Conservation (phyloP, 805 yeast species). For the Ogataea minuta region DNA sequence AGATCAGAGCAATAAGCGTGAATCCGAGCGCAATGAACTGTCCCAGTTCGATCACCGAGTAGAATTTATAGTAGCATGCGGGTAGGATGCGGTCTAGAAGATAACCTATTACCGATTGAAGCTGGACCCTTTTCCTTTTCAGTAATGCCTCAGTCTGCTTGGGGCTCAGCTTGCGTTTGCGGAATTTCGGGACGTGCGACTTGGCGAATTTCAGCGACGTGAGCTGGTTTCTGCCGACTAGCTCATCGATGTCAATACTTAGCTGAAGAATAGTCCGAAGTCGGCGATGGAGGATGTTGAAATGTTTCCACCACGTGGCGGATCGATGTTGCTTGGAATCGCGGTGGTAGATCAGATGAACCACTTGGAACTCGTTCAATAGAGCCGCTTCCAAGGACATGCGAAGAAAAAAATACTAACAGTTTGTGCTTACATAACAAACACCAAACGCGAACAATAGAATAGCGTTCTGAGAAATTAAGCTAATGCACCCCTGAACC, state of each 20-base stretch:
- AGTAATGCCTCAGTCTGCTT: slow-evolving; percentile 6
- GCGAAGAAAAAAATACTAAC: background rate
- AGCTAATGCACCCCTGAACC: slow-evolving; percentile 6
- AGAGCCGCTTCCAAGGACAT: slow-evolving; percentile 18
- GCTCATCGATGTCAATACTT: slow-evolving; percentile 27
- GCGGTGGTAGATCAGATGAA: slow-evolving; percentile 66
- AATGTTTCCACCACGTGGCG: slow-evolving; percentile 73
- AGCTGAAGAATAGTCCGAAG: slow-evolving; percentile 40
- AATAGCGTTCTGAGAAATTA: background rate
- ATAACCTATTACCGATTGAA: slow-evolving; percentile 24
- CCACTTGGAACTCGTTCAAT: slow-evolving; percentile 51
- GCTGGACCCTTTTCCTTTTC: slow-evolving; percentile 7
- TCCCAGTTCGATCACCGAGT: slow-evolving; percentile 67
- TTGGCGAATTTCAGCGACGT: slow-evolving; percentile 14
- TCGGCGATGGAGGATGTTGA: slow-evolving; percentile 61
- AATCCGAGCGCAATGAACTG: slow-evolving; percentile 77
- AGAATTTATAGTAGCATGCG: slow-evolving; percentile 57
- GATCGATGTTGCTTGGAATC: slow-evolving; percentile 74
- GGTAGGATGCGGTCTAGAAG: slow-evolving; percentile 39
- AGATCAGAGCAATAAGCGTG: slow-evolving; percentile 56
- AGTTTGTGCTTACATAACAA: slow-evolving; percentile 7
- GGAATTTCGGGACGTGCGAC: slow-evolving; percentile 6
- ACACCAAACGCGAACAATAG: slow-evolving; percentile 9
- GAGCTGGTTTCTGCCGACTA: slow-evolving; percentile 8
- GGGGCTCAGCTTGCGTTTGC: slow-evolving; percentile 12